A percentile compares a stretch with the other conserved stretches of the same genome.
Evolutionary conservation across 352 stramenopile species (phyloP).

Genomic region (Phytophthora megakarya): DNA sequence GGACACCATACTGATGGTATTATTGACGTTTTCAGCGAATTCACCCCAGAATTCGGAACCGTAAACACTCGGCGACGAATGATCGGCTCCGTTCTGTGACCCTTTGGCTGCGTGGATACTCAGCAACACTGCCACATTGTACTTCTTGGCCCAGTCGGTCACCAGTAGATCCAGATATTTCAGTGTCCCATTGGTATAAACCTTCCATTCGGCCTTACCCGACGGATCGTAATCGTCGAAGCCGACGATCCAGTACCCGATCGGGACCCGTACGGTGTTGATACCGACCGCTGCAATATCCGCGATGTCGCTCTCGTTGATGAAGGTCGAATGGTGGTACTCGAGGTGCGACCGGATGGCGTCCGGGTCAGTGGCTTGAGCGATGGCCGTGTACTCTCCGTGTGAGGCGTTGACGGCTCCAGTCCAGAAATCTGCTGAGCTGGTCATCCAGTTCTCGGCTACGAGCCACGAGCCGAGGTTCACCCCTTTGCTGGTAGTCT

Average conservation of each 20-base stretch:
- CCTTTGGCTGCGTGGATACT: conserved; percentile 80
- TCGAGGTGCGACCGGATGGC: conserved; percentile 50
- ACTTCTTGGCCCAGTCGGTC: conserved; percentile 44
- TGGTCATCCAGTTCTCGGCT: conserved; percentile 83
- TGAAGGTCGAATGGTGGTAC: conserved; percentile 64
- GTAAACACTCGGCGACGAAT: conserved; percentile 59
- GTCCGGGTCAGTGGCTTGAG: conserved; percentile 37
- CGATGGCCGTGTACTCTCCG: conserved; percentile 74
- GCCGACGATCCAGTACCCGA: conserved; percentile 83
- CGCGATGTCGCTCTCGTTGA: conserved; percentile 70
- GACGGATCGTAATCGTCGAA: conserved; percentile 66
- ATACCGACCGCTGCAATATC: conserved; percentile 63
- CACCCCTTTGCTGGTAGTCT: conserved; percentile 56
- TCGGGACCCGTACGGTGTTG: conserved; percentile 81
- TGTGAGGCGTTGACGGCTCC: conserved; percentile 37
- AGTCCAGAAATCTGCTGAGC: conserved; percentile 56
- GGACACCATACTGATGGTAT: conserved; percentile 48
- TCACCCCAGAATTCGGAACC: conserved; percentile 51
- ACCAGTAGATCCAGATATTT: conserved; percentile 58
- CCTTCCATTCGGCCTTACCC: conserved; percentile 44
- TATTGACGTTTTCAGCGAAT: conserved; percentile 64
- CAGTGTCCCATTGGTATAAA: conserved; percentile 51
- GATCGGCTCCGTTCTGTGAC: conserved; percentile 76
- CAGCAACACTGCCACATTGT: conserved; percentile 64
- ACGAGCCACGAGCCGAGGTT: conserved; percentile 84